Conservation (phyloP, 441 rosid species). For the Dalechampia spathulata region DNA sequence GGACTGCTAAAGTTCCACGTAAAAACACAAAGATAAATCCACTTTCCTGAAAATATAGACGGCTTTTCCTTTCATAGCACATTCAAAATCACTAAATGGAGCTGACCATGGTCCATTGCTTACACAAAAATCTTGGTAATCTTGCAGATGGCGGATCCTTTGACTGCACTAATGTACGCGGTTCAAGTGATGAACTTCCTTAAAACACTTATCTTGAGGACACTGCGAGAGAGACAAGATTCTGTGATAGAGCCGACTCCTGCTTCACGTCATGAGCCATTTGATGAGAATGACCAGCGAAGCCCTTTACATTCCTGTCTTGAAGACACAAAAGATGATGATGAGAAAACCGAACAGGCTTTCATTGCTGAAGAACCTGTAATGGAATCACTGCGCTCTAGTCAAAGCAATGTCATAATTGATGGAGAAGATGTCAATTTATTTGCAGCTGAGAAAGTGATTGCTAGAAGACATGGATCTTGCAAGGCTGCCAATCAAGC, state of each 20-base stretch:
- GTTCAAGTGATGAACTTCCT: slow-evolving; percentile 92
- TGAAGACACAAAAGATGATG: slow-evolving; percentile 23
- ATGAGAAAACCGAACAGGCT: slow-evolving; percentile 29
- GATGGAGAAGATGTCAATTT: slow-evolving; percentile 16
- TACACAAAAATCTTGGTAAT: slow-evolving; percentile 1
- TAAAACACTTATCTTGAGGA: slow-evolving; percentile 51
- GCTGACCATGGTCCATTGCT: background rate
- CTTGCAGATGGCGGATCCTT: slow-evolving; percentile 83
- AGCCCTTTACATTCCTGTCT: slow-evolving; percentile 38
- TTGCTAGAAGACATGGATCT: slow-evolving; percentile 15
- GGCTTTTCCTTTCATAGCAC: too few species aligned
- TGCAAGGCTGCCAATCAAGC: slow-evolving; percentile 10
- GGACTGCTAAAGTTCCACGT: too few species aligned
- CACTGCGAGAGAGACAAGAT: slow-evolving; percentile 59
- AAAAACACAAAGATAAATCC: too few species aligned
- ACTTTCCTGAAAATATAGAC: too few species aligned
- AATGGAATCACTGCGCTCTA: slow-evolving; percentile 21
- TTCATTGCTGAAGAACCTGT: slow-evolving; percentile 36
- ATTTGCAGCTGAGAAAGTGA: slow-evolving; percentile 9
- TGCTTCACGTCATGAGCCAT: slow-evolving; percentile 33
- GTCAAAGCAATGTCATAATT: slow-evolving; percentile 14
- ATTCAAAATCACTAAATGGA: too few species aligned
- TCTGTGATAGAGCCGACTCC: slow-evolving; percentile 35
- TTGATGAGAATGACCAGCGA: slow-evolving; percentile 49
- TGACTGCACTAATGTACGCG: slow-evolving; percentile 74